Conservation (phyloP, 1,284 basidiomycete species). For the Farysia itapuensis region DNA sequence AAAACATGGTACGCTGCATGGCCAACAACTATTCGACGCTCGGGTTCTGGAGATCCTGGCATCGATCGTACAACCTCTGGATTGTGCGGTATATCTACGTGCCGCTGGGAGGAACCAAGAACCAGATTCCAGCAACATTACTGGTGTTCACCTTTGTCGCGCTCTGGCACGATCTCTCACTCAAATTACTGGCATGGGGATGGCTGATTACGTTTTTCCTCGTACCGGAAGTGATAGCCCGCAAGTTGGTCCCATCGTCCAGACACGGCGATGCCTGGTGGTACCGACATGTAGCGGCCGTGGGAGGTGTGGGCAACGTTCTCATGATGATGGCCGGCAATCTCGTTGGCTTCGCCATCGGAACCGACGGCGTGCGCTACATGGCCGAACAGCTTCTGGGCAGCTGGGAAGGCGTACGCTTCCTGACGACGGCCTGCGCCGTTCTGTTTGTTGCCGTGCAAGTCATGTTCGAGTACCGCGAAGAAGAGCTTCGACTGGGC, state of each 20-base stretch:
- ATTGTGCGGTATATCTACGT: slow-evolving; percentile 84
- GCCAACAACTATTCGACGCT: slow-evolving; percentile 94
- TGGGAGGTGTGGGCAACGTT: slow-evolving; percentile 82
- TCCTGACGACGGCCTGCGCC: slow-evolving; percentile 68
- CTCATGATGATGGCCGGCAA: slow-evolving; percentile 91
- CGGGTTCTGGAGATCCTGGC: slow-evolving; percentile 96
- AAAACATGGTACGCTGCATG: slow-evolving; percentile 98
- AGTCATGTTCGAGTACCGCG: slow-evolving; percentile 71
- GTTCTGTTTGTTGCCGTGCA: slow-evolving; percentile 82
- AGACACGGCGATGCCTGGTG: slow-evolving; percentile 73
- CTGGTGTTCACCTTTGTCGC: slow-evolving; percentile 98
- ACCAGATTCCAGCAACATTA: slow-evolving; percentile 70
- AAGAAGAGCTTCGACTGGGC: slow-evolving; percentile 38
- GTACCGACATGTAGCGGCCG: slow-evolving; percentile 83
- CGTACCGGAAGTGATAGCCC: slow-evolving; percentile 74
- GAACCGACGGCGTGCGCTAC: slow-evolving; percentile 77
- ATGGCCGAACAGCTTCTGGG: slow-evolving; percentile 71
- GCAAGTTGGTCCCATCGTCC: slow-evolving; percentile 67
- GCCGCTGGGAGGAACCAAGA: slow-evolving; percentile 77
- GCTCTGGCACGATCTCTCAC: slow-evolving; percentile 92
- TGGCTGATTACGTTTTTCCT: slow-evolving; percentile 93
- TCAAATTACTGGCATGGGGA: slow-evolving; percentile 89
- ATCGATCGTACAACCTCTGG: slow-evolving; percentile 95
- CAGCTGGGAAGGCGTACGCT: slow-evolving; percentile 70
- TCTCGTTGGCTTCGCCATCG: slow-evolving; percentile 91